These are phyloP conservation scores for Carallia brachiata DNA, from an alignment of 345 rosid species.

Conservation along the genomic window DNA sequence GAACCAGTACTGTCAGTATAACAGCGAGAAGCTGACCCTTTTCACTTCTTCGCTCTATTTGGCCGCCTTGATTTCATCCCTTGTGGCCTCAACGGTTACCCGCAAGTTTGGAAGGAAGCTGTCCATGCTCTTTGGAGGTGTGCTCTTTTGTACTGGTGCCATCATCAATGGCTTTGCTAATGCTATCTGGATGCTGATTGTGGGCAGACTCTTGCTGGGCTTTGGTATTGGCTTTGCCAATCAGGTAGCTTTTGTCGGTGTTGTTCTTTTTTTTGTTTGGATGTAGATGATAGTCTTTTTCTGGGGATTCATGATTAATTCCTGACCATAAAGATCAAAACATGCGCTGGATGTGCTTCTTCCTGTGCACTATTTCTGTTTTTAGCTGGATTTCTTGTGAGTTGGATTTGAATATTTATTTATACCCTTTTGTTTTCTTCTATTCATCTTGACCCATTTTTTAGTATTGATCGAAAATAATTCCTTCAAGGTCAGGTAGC, in stretches of 20 bases:
- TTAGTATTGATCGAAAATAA: too few species aligned
- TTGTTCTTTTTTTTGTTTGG: neutral
- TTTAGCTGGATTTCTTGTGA: neutral
- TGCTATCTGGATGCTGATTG: constrained; percentile 82
- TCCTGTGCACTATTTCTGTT: neutral
- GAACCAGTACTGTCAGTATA: constrained; percentile 81
- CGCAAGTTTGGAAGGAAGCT: constrained; percentile 67
- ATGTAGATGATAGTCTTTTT: neutral
- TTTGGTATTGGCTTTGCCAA: constrained; percentile 97
- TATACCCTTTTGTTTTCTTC: constrained; percentile 1
- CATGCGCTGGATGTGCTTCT: constrained; percentile 6
- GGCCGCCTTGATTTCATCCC: constrained; percentile 76
- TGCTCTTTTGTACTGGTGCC: constrained; percentile 83
- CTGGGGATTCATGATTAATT: neutral
- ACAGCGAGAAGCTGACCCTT: constrained; percentile 64
- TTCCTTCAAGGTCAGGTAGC: too few species aligned
- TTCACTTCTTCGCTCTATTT: constrained; percentile 93
- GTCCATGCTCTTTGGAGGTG: constrained; percentile 89
- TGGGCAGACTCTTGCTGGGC: constrained; percentile 88
- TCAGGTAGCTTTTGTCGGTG: constrained; percentile 56
- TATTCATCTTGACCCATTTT: neutral
- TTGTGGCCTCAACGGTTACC: constrained; percentile 78
- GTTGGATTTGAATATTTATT: constrained; percentile 1
- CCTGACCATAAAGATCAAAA: neutral
- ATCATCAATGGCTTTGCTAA: constrained; percentile 74